A percentile compares a stretch with the other conserved stretches of the same genome.
Conservation (phyloP, 371 early-diverging fungal genomes). For the Synchytrium microbalum region DNA sequence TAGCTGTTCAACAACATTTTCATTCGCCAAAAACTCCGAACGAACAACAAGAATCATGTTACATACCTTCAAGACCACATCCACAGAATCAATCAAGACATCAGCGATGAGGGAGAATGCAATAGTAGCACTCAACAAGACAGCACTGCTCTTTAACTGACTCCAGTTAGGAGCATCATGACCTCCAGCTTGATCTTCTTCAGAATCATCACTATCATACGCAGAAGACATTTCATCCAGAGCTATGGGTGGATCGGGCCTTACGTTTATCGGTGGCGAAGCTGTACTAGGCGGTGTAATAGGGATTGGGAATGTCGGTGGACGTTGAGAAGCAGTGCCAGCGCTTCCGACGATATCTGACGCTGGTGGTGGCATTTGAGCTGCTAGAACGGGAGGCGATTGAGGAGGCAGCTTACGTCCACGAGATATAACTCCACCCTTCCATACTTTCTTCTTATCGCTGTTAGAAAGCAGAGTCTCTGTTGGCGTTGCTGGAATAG, state of each 20-base stretch:
- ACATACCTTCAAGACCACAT: constrained; percentile 29
- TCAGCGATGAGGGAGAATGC: constrained; percentile 81
- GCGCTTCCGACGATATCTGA: not conserved
- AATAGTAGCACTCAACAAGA: constrained; percentile 75
- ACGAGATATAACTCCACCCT: not conserved
- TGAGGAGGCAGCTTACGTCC: not conserved
- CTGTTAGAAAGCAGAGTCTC: not conserved
- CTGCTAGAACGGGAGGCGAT: constrained; percentile 1
- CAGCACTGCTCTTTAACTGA: constrained; percentile 65
- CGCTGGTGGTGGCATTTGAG: too few species aligned
- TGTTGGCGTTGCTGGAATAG: not conserved
- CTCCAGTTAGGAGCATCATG: constrained; percentile 94
- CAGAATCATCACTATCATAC: constrained; percentile 12
- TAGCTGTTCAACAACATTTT: not conserved
- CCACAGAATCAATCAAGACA: constrained; percentile 37
- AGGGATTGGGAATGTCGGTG: not conserved
- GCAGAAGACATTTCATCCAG: constrained; percentile 11
- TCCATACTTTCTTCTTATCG: not conserved
- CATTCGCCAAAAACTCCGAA: not conserved
- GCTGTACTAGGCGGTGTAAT: not conserved
- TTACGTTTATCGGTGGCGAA: not conserved
- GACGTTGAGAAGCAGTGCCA: not conserved
- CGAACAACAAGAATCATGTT: not conserved
- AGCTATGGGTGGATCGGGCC: not conserved
- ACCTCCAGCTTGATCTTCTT: constrained; percentile 35